Evolutionary conservation across 2,329 filamentous ascomycete genomes (phyloP).

Genomic region (Cordyceps cicadae): DNA sequence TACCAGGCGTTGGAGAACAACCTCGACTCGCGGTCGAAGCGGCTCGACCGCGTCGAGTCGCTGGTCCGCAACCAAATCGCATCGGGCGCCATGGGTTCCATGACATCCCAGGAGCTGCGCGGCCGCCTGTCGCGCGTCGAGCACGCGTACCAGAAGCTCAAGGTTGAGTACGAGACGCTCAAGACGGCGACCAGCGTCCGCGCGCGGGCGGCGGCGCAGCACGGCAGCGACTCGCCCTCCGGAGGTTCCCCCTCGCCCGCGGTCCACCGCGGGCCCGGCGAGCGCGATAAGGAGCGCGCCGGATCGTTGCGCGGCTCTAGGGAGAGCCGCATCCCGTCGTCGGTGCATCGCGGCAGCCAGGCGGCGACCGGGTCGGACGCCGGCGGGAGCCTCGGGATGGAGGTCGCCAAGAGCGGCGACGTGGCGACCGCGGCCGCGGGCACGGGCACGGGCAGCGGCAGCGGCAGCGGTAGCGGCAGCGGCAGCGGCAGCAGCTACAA

Average conservation of each 20-base stretch:
- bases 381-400: conserved; percentile 4
- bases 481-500: conserved; percentile 22
- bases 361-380: conserved; percentile 12
- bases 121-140: conserved; percentile 46
- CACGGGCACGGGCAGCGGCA: conserved; percentile 13
- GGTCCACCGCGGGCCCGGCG: conserved; percentile 42
- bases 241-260: conserved; percentile 44
- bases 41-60: conserved; percentile 78
- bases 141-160: conserved; percentile 54
- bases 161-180: conserved; percentile 62
- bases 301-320: conserved; percentile 16
- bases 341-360: conserved; percentile 16
- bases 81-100: conserved; percentile 35
- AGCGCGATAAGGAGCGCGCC: conserved; percentile 36
- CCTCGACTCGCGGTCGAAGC: conserved; percentile 71
- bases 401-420: conserved; percentile 15
- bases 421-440: no score
- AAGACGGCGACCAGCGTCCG: conserved; percentile 54
- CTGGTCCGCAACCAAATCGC: conserved; percentile 60
- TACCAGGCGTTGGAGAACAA: conserved; percentile 79
- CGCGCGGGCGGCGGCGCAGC: conserved; percentile 31
- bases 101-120: conserved; percentile 36
- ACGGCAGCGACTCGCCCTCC: conserved; percentile 26
- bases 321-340: conserved; percentile 18
- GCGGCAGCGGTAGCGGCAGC: conserved; percentile 15